Conservation (phyloP, 352 stramenopile species). For the Pythium aristosporum region DNA sequence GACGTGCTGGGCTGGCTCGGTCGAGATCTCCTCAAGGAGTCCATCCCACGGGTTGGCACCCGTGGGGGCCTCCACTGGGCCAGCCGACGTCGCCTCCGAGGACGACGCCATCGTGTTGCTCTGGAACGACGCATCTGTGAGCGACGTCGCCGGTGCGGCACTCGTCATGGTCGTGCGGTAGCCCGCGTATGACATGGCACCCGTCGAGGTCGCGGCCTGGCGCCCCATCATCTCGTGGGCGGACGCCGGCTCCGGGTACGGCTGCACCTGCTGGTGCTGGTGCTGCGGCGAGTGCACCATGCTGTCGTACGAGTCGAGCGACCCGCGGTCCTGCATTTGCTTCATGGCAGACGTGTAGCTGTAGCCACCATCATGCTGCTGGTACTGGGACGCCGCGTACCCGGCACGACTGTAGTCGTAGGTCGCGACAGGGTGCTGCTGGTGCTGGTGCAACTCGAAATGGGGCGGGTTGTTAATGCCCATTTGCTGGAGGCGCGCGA, state of each 20-base stretch:
- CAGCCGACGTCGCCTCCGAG: constrained; percentile 2
- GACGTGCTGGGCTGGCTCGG: constrained; percentile 35
- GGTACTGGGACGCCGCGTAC: constrained; percentile 20
- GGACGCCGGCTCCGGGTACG: constrained; percentile 21
- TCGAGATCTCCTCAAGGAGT: constrained; percentile 72
- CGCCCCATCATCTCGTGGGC: constrained; percentile 20
- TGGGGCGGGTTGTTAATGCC: constrained; percentile 8
- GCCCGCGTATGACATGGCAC: constrained; percentile 11
- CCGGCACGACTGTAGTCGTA: constrained; percentile 20
- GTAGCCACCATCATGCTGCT: constrained; percentile 13
- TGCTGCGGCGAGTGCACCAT: constrained; percentile 17
- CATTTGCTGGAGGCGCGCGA: constrained; percentile 24
- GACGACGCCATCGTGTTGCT: constrained; percentile 1
- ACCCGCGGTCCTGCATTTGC: constrained; percentile 9
- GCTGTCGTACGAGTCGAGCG: neutral
- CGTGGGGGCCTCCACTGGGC: neutral
- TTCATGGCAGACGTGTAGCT: constrained; percentile 10
- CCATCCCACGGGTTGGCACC: constrained; percentile 56
- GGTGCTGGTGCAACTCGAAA: constrained; percentile 23
- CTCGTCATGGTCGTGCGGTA: constrained; percentile 21
- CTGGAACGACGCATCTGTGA: constrained; percentile 9
- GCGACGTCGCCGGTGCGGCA: constrained; percentile 3
- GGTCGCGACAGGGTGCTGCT: constrained; percentile 5
- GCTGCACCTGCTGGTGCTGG: constrained; percentile 25
- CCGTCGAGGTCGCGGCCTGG: neutral